Evolutionary conservation across 768 basidiomycete species (phyloP).

Genomic region (Psilocybe cyanescens): DNA sequence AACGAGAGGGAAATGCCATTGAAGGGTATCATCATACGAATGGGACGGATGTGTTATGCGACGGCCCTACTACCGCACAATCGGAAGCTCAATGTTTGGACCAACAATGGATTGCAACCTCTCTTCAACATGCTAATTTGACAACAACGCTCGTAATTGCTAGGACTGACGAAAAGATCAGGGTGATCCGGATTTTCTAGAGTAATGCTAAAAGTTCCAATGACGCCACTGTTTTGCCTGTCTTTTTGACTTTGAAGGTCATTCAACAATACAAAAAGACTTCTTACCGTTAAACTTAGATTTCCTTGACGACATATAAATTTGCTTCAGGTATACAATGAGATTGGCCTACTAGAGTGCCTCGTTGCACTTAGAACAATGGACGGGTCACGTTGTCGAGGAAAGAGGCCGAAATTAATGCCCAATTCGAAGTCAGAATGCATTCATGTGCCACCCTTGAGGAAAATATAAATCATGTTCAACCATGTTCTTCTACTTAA

Average conservation of each 20-base stretch:
- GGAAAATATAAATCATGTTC: conserved; percentile 3
- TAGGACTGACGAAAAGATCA: conserved; percentile 6
- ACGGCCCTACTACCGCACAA: neutral
- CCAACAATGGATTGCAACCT: neutral
- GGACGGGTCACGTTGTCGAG: neutral
- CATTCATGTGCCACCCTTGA: conserved; percentile 8
- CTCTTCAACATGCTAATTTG: neutral
- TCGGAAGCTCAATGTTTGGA: neutral
- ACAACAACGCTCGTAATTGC: neutral
- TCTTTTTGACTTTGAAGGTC: too few species aligned
- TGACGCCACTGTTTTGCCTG: neutral
- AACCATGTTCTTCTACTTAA: neutral
- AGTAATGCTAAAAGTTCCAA: neutral
- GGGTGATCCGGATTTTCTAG: conserved; percentile 10
- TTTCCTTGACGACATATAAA: neutral
- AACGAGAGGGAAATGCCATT: conserved; percentile 1
- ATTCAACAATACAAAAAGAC: neutral
- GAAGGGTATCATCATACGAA: neutral
- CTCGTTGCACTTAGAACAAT: conserved; percentile 9
- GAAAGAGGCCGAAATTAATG: neutral
- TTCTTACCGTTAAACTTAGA: neutral
- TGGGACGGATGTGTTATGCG: neutral
- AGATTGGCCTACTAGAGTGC: neutral
- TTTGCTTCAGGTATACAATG: neutral
- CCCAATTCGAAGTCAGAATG: conserved; percentile 1